phyloP scores from a whole-genome alignment of 805 yeast genomes.

The Wickerhamia fluorescens region DNA sequence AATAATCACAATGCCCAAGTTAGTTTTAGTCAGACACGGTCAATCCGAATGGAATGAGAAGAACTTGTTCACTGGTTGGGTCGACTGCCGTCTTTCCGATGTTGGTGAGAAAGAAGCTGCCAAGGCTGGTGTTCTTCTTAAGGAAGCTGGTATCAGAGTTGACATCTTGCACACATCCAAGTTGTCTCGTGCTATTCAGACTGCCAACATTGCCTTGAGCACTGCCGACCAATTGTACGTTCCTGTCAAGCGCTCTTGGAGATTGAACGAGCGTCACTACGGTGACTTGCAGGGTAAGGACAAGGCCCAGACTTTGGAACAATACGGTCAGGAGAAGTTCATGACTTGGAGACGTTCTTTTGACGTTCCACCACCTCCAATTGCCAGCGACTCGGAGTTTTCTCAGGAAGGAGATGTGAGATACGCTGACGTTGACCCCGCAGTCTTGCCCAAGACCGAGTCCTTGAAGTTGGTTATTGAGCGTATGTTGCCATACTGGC shows the following conservation, averaged over 20 bases:
- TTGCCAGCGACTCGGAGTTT: conserved; percentile 70
- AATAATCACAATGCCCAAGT: conserved; percentile 50
- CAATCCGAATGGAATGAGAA: conserved; percentile 99
- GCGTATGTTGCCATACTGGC: conserved; percentile 96
- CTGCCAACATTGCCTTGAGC: conserved; percentile 91
- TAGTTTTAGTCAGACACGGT: conserved; percentile 96
- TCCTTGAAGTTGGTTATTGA: conserved; percentile 92
- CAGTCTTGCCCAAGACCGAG: conserved; percentile 87
- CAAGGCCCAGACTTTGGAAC: conserved; percentile 85
- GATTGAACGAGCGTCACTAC: conserved; percentile 98
- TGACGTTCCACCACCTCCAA: conserved; percentile 92
- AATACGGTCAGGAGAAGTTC: conserved; percentile 89
- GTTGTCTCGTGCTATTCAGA: conserved; percentile 91
- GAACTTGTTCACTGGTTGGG: conserved; percentile 99
- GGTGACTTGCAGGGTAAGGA: conserved; percentile 99
- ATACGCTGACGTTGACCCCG: conserved; percentile 77
- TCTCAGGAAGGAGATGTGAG: conserved; percentile 83
- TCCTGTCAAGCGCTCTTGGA: conserved; percentile 93
- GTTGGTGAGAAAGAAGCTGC: conserved; percentile 85
- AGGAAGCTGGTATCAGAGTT: conserved; percentile 78
- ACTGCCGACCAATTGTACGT: conserved; percentile 84
- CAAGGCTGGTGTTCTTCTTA: conserved; percentile 87
- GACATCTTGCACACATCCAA: conserved; percentile 87
- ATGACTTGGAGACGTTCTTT: conserved; percentile 96
- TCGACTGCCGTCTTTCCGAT: conserved; percentile 80